A percentile compares a stretch with the other conserved stretches of the same genome.
Evolutionary conservation across 306 rosid genomes (phyloP).

Genomic region (Fragaria vesca): DNA sequence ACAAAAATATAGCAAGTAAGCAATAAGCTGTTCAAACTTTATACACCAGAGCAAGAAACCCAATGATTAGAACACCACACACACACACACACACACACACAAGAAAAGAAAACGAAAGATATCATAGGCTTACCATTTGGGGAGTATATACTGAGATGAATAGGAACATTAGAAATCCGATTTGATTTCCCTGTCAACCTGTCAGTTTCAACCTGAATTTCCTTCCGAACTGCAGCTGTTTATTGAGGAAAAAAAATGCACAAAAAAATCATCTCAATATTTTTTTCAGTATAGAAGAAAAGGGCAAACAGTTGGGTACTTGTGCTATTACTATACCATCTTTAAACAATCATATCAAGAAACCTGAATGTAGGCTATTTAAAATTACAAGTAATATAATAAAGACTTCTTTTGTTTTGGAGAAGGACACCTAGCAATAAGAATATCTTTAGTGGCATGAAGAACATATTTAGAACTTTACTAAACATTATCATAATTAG

Average conservation of each 20-base stretch:
- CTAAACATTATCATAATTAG: neutral
- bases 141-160: slow-evolving; percentile 84
- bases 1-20: neutral
- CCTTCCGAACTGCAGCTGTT: slow-evolving; percentile 74
- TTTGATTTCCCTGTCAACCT: slow-evolving; percentile 69
- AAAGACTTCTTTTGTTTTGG: neutral
- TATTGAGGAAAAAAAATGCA: slow-evolving; percentile 13
- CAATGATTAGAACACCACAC: neutral
- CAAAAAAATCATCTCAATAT: neutral
- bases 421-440: neutral
- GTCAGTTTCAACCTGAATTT: slow-evolving; percentile 85
- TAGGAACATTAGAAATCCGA: slow-evolving; percentile 80
- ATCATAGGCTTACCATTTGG: slow-evolving; percentile 51
- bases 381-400: neutral
- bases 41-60: neutral
- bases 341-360: neutral
- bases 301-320: neutral
- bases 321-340: slow-evolving; percentile 4
- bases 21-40: neutral
- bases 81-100: neutral
- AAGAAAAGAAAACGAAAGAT: neutral
- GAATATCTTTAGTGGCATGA: neutral
- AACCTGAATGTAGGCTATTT: neutral
- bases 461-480: neutral
- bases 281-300: neutral